Evolutionary conservation across 345 rosid species (phyloP), one percentile per base, ranked within the genome.

Genomic region (Eucalyptus sp.): DNA sequence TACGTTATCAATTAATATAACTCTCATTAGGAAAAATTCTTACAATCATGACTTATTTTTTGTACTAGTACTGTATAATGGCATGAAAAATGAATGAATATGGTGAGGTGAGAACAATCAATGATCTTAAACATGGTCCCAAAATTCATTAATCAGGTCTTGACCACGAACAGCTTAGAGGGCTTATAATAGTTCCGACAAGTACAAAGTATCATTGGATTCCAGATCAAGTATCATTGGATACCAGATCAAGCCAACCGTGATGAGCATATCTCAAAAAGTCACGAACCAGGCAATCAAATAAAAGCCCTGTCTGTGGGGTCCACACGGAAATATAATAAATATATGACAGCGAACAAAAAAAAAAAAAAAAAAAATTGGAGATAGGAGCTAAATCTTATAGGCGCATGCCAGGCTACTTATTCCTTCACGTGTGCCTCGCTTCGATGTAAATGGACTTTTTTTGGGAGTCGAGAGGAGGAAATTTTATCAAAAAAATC

Each of bases 391-490:
- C 27, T 33, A 18, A 71, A 37, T 71, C 46, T 76, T 20, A 76
- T 1, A 20, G 14, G 27, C 46, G 22, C 83, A 11, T 76, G 83
- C 48, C 1, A 76, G 83, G 83, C 27, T 41, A 37, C 3, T 37
- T 37, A 3, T 76, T 20, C 46, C 46, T 71, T 71, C 83, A 18
- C 83, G 27, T 71, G 46, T 10, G 83, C 27, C 43, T 71, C 24
- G 27, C 83, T 33, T 17, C 0, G 44, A 18, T 68, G 9, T 76
- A 76, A 76, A 76, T 71, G 81, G 27, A 12, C 27, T 20, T 68
- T 18, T 8, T 3, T 33, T 2, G 2, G 2, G 25, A 2, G 44
- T 10, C 0, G 58, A 52, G 25, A 20, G 25, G 58, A 52, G 0
- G 58, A 25, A 52, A 18, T 52, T 52, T 52, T 52, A 52, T 52